Base-by-base conservation (phyloP, 2,329 filamentous ascomycete species). In the Acrocalymma vagum region DNA sequence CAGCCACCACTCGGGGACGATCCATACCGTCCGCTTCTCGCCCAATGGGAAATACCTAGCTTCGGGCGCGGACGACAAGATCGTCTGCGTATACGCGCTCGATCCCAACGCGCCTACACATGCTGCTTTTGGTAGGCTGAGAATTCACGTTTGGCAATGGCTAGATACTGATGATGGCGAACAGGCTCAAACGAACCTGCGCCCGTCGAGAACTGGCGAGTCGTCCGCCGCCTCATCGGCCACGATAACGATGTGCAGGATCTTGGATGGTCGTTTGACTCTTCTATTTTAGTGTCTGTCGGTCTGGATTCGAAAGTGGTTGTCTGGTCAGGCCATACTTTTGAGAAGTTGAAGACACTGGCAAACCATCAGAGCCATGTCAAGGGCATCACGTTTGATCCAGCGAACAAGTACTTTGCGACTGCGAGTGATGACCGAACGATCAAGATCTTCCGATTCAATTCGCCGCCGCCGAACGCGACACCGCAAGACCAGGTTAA, bases 221-320 rank as follows among this genome's bases (percentile, higher is more conserved):
- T 95, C 15, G 87, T 92, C 61, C 89, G 90, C 65, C 86, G 94
- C 50, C 77, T 99, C 36, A 94, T 96, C 44, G 95, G 94, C 11
- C 95, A 99, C 68, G 94, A 99, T 63, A 99, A 97, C 65, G 94
- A 99, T 73, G 92, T 99, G 5, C 94, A 99, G 72, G 95, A 99
- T 74, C 77, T 99, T 43, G 94, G 91, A 20, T 99, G 94, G 94
- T 96, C 94, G 14, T 86, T 87, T 65, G 94, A 99, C 74, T 95
- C 92, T 20, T 96, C 93, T 1, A 90, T 99, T 38, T 77, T 99
- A 47, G 92, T 97, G 4, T 97, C 94, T 0, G 94, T 99, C 17
- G 95, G 94, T 2, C 76, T 99, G 55, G 94, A 99, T 72, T 97
- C 94, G 28, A 99, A 99, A 73, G 87, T 99, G 10, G 94, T 99